Base-by-base conservation (phyloP, 495 filamentous ascomycete genomes). In the Penicillium desertorum region DNA sequence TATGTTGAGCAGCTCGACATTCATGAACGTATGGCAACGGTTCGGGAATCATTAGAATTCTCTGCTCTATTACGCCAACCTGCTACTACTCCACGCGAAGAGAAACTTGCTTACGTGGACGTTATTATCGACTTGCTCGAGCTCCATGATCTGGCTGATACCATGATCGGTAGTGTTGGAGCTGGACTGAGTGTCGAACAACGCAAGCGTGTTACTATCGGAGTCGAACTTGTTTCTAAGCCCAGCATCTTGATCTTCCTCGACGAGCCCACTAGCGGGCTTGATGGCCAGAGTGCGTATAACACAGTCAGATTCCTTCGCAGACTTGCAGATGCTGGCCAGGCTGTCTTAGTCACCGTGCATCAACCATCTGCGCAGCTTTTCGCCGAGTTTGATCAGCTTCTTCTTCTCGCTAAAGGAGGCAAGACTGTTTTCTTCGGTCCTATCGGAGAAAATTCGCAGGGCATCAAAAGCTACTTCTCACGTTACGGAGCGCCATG, bases 391-490 rank as follows among this genome's bases (percentile, higher is more conserved):
- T 92, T 92, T 58, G 88, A 92, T 62, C 79, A 79, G 6, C 73
- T 93, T 1, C 69, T 92, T 1, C 75, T 89, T 1, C 76, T 93
- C 2, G 84, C 85, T 49, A 78, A 72, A 1, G 88, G 88, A 0
- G 89, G 89, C 5, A 84, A 83, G 52, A 82, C 81, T 1, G 86
- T 87, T 45, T 93, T 90, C 67, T 87, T 87, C 60, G 89, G 89
- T 10, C 76, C 81, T 23, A 73, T 85, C 42, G 83, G 83, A 10
- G 71, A 79, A 27, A 79, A 83, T 47, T 78, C 73, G 19, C 62
- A 72, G 10, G 72, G 63, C 58, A 75, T 57, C 72, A 85, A 62
- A 77, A 74, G 68, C 87, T 94, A 95, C 71, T 96, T 96, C 61
- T 83, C 87, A 63, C 79, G 81, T 49, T 84, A 92, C 64, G 86